phyloP scores from a whole-genome alignment of 2,329 filamentous ascomycete genomes.

The Thielaviopsis cerberus region DNA sequence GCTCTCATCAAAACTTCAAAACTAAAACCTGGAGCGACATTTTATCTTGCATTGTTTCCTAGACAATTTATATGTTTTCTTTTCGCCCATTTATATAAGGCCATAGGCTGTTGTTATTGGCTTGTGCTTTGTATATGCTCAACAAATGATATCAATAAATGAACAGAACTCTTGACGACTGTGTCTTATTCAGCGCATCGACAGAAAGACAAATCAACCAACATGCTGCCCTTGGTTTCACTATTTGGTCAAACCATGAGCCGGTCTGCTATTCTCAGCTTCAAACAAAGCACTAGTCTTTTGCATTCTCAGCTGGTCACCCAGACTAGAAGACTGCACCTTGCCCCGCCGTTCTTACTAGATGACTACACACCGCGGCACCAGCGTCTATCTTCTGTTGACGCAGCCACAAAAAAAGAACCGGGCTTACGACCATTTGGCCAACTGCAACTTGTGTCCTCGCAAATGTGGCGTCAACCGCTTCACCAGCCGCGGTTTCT shows the following conservation, averaged over 20 bases:
- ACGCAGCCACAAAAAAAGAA: conserved; percentile 58
- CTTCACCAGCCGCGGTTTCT: conserved; percentile 61
- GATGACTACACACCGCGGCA: conserved; percentile 59
- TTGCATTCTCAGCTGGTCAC: not conserved
- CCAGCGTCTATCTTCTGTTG: conserved; percentile 44
- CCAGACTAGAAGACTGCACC: conserved; percentile 22
- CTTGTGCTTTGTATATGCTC: not conserved
- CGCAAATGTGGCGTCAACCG: conserved; percentile 61
- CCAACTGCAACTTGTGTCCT: conserved; percentile 67
- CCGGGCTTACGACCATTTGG: conserved; percentile 53
- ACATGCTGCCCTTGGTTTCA: not conserved
- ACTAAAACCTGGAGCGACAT: too few relatives aligned
- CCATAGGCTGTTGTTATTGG: too few relatives aligned
- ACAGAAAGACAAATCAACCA: not conserved
- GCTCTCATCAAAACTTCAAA: too few relatives aligned
- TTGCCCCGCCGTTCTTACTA: conserved; percentile 49
- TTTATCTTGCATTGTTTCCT: too few relatives aligned
- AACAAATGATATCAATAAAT: not conserved
- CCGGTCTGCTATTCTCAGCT: not conserved
- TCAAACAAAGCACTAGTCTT: not conserved
- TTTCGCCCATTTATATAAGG: too few relatives aligned
- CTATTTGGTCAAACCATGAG: not conserved
- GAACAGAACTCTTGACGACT: not conserved
- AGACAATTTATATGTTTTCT: too few relatives aligned
- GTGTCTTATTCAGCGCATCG: not conserved